Conservation (phyloP, 2,329 filamentous ascomycete genomes). For the Colletotrichum somersetense region DNA sequence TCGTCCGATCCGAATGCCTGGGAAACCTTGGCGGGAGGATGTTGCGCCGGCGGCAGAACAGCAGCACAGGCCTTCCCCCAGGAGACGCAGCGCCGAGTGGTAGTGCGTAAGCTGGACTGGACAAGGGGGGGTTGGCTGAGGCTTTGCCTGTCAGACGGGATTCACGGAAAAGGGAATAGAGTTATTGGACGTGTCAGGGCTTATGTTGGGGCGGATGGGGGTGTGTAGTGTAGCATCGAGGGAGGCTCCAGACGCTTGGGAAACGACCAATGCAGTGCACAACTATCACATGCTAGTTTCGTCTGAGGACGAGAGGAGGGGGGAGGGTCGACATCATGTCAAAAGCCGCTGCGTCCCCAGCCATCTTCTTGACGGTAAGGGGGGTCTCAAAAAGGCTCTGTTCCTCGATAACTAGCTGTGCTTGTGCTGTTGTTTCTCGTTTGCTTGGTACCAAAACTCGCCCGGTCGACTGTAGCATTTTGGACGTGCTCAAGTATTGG, state of each 20-base stretch:
- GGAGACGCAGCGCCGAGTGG: slow-evolving; percentile 26
- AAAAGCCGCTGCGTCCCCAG: slow-evolving; percentile 18
- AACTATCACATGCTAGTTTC: slow-evolving; percentile 34
- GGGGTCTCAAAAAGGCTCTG: not conserved
- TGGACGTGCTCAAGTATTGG: slow-evolving; percentile 20
- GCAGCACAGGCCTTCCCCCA: slow-evolving; percentile 2
- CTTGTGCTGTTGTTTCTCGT: not conserved
- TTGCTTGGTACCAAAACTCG: not conserved
- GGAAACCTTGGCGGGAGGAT: slow-evolving; percentile 33
- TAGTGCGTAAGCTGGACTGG: slow-evolving; percentile 12
- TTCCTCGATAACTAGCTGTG: slow-evolving; percentile 7
- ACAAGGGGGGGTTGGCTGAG: slow-evolving; percentile 3
- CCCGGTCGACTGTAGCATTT: slow-evolving; percentile 22
- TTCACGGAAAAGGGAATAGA: not conserved
- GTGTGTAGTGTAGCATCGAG: not conserved
- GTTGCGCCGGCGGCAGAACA: slow-evolving; percentile 35
- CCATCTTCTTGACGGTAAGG: not conserved
- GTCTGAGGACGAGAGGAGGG: not conserved
- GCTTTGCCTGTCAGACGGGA: slow-evolving; percentile 12
- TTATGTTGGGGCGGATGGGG: too few species aligned
- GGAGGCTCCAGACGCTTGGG: slow-evolving; percentile 3
- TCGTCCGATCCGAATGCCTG: slow-evolving; percentile 32
- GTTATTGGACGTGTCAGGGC: not conserved
- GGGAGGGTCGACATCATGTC: not conserved
- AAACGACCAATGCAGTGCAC: not conserved